Percentiles rank a stretch among this genome's conserved stretches.
phyloP scores from a whole-genome alignment of 257 asterid species.

The Knoxia roxburghii region DNA sequence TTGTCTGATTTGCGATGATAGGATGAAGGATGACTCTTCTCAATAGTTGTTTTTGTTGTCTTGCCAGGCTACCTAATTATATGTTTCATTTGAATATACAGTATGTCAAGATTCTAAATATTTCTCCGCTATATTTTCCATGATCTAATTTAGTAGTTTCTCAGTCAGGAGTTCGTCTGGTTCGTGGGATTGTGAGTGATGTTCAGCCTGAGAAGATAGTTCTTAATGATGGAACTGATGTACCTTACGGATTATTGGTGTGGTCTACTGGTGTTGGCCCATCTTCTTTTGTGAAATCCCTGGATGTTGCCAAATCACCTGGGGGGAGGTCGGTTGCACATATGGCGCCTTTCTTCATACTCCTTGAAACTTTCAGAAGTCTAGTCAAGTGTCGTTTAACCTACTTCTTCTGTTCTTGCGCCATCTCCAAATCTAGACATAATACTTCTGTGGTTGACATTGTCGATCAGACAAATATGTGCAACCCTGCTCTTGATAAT shows the following conservation, averaged over 20 bases:
- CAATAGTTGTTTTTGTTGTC: not conserved
- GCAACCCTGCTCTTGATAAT: not conserved
- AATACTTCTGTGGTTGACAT: not conserved
- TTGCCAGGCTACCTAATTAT: not conserved
- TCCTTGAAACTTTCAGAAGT: not conserved
- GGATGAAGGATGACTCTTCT: not conserved
- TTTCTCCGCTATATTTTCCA: not conserved
- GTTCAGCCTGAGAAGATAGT: constrained; percentile 71
- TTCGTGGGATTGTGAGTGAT: constrained; percentile 82
- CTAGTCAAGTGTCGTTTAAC: not conserved
- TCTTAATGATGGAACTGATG: constrained; percentile 72
- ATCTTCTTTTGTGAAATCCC: constrained; percentile 60
- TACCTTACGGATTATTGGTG: constrained; percentile 92
- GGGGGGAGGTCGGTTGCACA: constrained; percentile 63
- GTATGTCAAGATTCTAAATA: not conserved
- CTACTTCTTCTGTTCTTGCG: not conserved
- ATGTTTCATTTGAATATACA: not conserved
- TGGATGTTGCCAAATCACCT: constrained; percentile 82
- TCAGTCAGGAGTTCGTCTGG: constrained; percentile 96
- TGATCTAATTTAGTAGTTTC: constrained; percentile 39
- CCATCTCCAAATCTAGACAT: not conserved
- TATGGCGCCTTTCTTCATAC: not conserved
- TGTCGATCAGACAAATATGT: not conserved
- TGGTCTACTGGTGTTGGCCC: constrained; percentile 99
- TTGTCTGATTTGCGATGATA: not conserved